These are phyloP conservation scores for Colletotrichum sublineola DNA, from an alignment of 2,329 filamentous ascomycete genomes.

Conservation along the genomic window DNA sequence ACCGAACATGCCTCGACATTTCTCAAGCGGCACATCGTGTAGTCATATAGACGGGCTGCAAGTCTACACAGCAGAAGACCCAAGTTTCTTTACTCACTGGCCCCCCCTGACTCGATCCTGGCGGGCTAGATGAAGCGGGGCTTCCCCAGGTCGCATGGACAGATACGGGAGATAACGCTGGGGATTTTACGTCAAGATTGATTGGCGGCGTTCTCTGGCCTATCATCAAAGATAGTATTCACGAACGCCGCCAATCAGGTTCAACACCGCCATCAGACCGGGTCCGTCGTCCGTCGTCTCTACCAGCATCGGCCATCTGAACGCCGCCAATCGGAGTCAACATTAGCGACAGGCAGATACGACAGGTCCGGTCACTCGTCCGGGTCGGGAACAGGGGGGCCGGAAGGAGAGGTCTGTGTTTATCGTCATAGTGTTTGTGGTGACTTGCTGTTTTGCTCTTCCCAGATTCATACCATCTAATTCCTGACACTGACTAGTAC, in stretches of 20 bases:
- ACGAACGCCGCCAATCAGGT: conserved; percentile 33
- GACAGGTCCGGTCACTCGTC: background rate
- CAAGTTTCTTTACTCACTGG: background rate
- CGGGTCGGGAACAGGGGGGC: conserved; percentile 1
- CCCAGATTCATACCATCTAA: background rate
- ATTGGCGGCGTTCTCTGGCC: conserved; percentile 43
- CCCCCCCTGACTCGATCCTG: conserved; percentile 27
- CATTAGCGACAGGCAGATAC: background rate
- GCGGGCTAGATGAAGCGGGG: conserved; percentile 14
- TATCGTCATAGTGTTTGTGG: too few relatives aligned
- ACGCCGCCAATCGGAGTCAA: conserved; percentile 28
- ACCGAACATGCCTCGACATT: background rate
- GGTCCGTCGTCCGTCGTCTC: conserved; percentile 1
- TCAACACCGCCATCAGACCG: conserved; percentile 21
- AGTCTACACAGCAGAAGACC: background rate
- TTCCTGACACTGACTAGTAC: background rate
- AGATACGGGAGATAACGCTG: conserved; percentile 44
- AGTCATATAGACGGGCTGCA: conserved; percentile 24
- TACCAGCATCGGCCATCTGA: conserved; percentile 24
- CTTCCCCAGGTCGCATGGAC: conserved; percentile 1
- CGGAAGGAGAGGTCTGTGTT: too few relatives aligned
- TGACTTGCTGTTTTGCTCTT: background rate
- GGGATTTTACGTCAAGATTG: conserved; percentile 26
- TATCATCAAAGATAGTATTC: conserved; percentile 14
- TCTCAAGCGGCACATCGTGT: background rate